Base-by-base conservation (phyloP, 2,329 filamentous ascomycete species). In the Apiospora phragmitis region DNA sequence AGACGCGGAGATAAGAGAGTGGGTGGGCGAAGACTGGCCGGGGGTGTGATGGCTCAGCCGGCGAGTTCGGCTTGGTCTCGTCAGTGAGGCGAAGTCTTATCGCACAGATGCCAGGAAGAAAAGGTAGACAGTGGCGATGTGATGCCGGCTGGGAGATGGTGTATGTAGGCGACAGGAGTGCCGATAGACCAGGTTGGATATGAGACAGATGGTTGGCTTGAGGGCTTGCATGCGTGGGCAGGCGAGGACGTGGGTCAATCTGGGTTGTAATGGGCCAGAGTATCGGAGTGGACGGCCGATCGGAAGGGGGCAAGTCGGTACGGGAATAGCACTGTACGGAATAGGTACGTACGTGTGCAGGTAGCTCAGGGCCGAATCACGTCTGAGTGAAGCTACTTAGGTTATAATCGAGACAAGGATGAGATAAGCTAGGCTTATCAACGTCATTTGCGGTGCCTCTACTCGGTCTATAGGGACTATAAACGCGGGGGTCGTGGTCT, bases 381-480 rank as follows among this genome's bases (percentile, higher is more conserved):
- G 42, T 67, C 38, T 43, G 42, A 18, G 55, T 71, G 47, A 73
- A 73, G 73, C 78, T 87, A n/a, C n/a, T n/a, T n/a, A 87, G 79
- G 86, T 87, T 80, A 87, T 81, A 79, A 88, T 83, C 73, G 85
- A 85, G 79, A 81, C 82, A 75, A 87, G 82, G 79, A 87, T 83
- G 77, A 89, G 86, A 88, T 88, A 87, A 86, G 86, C 83, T 80
- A 83, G 82, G 81, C 83, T 87, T 87, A 86, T 87, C 83, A 82
- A 83, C 83, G 86, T 88, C 87, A 89, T 88, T 85, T 47, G 66
- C 49, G 70, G 35, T 29, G 47, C 71, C 68, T 68, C 71, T 67
- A 73, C 68, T 68, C 72, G 69, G 72, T 73, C 70, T 69, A 69
- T 62, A 65, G 69, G 65, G 35, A 41, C 29, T 38, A 70, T 65